phyloP scores from a whole-genome alignment of 805 yeast genomes.

The Wickerhamiella spandovensis region DNA sequence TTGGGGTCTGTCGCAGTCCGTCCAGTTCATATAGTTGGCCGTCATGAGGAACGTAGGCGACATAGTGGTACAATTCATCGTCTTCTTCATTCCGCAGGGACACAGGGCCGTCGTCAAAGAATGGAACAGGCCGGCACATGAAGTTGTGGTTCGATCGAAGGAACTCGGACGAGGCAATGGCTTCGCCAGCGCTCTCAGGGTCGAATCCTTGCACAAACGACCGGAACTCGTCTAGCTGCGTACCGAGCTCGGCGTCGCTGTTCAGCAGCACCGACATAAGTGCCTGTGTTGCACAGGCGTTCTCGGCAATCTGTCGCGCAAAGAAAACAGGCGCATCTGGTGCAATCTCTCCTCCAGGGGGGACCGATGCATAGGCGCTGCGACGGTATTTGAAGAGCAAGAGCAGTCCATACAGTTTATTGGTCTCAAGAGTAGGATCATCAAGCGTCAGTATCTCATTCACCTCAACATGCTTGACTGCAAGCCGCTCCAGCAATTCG shows the following conservation, averaged over 20 bases:
- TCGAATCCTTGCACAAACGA: slow-evolving; percentile 42
- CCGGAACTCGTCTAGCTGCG: slow-evolving; percentile 34
- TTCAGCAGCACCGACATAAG: slow-evolving; percentile 44
- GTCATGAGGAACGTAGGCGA: slow-evolving; percentile 37
- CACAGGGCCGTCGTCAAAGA: slow-evolving; percentile 30
- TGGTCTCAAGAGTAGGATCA: slow-evolving; percentile 20
- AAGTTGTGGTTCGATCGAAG: slow-evolving; percentile 48
- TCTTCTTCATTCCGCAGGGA: slow-evolving; percentile 27
- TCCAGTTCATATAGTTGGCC: slow-evolving; percentile 46
- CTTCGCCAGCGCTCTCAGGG: slow-evolving; percentile 45
- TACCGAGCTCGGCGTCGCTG: slow-evolving; percentile 35
- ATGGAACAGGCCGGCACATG: slow-evolving; percentile 41
- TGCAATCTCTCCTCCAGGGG: slow-evolving; percentile 10
- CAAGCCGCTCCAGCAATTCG: slow-evolving; percentile 43
- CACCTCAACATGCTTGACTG: slow-evolving; percentile 40
- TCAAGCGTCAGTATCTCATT: slow-evolving; percentile 47
- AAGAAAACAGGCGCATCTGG: slow-evolving; percentile 33
- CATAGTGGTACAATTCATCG: slow-evolving; percentile 47
- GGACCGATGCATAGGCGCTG: slow-evolving; percentile 21
- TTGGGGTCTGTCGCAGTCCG: slow-evolving; percentile 45
- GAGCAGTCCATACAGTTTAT: slow-evolving; percentile 44
- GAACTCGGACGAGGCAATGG: slow-evolving; percentile 43
- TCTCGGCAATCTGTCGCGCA: slow-evolving; percentile 50
- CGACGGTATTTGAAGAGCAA: slow-evolving; percentile 48
- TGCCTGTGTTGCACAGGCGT: slow-evolving; percentile 68